Evolutionary conservation across 2,329 filamentous ascomycete genomes (phyloP).

Genomic region (Septoria linicola): DNA sequence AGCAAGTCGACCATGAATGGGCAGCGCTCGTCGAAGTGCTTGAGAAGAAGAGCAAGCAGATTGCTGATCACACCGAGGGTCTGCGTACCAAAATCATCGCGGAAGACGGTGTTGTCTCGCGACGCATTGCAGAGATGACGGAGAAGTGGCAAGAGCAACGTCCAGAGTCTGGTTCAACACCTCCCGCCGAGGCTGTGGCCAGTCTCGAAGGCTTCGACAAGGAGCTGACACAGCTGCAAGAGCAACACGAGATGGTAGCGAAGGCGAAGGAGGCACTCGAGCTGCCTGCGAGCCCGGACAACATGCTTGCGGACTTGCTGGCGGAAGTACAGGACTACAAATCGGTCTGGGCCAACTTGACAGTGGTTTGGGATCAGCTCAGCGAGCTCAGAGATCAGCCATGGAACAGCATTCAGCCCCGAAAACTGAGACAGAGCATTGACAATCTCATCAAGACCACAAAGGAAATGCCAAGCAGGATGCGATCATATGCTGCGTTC

Average conservation of each 20-base stretch:
- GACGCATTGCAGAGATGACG: slow-evolving; percentile 83
- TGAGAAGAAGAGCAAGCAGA: slow-evolving; percentile 87
- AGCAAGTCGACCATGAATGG: slow-evolving; percentile 97
- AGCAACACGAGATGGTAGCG: slow-evolving; percentile 87
- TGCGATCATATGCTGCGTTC: slow-evolving; percentile 99
- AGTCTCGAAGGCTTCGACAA: slow-evolving; percentile 80
- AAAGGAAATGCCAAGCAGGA: slow-evolving; percentile 97
- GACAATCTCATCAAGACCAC: slow-evolving; percentile 95
- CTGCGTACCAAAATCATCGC: slow-evolving; percentile 91
- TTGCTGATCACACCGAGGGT: slow-evolving; percentile 93
- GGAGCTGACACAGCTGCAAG: slow-evolving; percentile 79
- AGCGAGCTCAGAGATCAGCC: slow-evolving; percentile 89
- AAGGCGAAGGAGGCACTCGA: slow-evolving; percentile 97
- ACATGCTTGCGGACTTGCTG: slow-evolving; percentile 77
- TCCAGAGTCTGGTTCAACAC: slow-evolving; percentile 90
- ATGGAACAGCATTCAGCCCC: slow-evolving; percentile 93
- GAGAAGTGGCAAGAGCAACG: slow-evolving; percentile 94
- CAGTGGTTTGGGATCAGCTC: slow-evolving; percentile 93
- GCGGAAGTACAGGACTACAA: slow-evolving; percentile 99
- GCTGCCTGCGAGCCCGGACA: slow-evolving; percentile 75
- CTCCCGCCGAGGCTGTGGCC: slow-evolving; percentile 81
- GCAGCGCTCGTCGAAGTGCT: slow-evolving; percentile 88
- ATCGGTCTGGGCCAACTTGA: slow-evolving; percentile 93
- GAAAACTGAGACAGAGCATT: slow-evolving; percentile 85
- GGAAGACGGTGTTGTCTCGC: slow-evolving; percentile 85